Evolutionary conservation across 176 grass and related monocot species (phyloP).

Genomic region (Triticum monococcum): DNA sequence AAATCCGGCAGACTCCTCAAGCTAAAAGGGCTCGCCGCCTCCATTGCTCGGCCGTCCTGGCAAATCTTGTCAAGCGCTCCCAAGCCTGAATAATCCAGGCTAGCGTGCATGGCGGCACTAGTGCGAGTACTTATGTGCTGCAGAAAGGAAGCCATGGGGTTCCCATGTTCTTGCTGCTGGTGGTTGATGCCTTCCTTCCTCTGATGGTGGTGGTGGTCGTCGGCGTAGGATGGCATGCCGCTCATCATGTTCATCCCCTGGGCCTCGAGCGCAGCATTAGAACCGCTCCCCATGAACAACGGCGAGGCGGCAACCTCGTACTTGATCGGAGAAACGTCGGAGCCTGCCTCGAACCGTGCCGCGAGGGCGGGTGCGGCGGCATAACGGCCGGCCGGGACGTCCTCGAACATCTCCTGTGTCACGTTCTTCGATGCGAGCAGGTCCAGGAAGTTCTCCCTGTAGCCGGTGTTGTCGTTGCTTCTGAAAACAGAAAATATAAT

Average conservation of each 20-base stretch:
- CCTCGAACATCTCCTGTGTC: conserved; percentile 43
- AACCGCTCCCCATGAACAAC: conserved; percentile 15
- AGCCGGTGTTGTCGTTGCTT: conserved; percentile 32
- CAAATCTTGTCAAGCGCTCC: conserved; percentile 64
- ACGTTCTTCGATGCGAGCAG: conserved; percentile 63
- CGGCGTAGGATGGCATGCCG: conserved; percentile 26
- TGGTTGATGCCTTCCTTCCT: conserved; percentile 24
- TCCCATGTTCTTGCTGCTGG: conserved; percentile 15
- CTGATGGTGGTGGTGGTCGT: conserved; percentile 29
- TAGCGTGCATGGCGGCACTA: conserved; percentile 37
- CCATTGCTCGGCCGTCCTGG: conserved; percentile 25
- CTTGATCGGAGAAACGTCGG: conserved; percentile 51
- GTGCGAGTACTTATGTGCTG: conserved; percentile 43
- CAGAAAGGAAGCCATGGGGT: conserved; percentile 49
- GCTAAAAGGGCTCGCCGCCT: conserved; percentile 12
- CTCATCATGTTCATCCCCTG: conserved; percentile 34
- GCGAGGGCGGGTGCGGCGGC: background rate
- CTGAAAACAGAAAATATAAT: background rate
- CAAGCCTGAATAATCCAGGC: conserved; percentile 48
- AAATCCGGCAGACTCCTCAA: conserved; percentile 45
- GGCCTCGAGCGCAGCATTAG: conserved; percentile 5
- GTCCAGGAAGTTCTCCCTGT: conserved; percentile 73
- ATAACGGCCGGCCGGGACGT: conserved; percentile 29
- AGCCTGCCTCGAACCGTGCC: conserved; percentile 7
- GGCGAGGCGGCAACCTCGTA: conserved; percentile 44